Conservation (phyloP, 176 grass and related monocot species). For the Juncus inflexus region DNA sequence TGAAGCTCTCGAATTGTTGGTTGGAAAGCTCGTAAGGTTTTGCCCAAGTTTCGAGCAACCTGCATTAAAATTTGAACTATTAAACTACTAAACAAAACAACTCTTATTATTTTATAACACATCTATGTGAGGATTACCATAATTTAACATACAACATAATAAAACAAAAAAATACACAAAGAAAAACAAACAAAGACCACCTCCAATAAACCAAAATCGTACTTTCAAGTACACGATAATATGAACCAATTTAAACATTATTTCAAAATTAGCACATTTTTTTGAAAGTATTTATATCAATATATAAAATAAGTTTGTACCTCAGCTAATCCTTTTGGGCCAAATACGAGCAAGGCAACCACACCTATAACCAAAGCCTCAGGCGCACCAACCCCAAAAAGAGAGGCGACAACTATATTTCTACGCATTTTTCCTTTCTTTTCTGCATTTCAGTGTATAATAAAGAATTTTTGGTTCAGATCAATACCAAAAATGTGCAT, state of each 20-base stretch:
- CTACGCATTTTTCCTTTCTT: constrained; percentile 37
- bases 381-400: constrained; percentile 94
- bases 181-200: too few species aligned
- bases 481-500: neutral
- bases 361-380: constrained; percentile 95
- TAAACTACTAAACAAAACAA: neutral
- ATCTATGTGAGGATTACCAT: too few species aligned
- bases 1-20: constrained; percentile 93
- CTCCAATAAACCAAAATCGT: too few species aligned
- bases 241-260: neutral
- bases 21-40: constrained; percentile 89
- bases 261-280: neutral
- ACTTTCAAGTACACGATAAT: neutral
- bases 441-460: constrained; percentile 29
- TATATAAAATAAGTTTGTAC: constrained; percentile 25
- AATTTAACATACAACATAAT: too few species aligned
- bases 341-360: constrained; percentile 86
- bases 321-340: constrained; percentile 96
- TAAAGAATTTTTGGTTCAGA: neutral
- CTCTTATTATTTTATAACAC: neutral
- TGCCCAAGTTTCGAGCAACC: constrained; percentile 85
- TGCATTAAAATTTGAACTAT: constrained; percentile 31
- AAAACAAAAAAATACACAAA: too few species aligned
- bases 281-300: neutral
- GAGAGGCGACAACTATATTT: constrained; percentile 61